A percentile compares a stretch with the other conserved stretches of the same genome.
These are phyloP conservation scores for Phyllostachys edulis DNA, from an alignment of 176 grass and related monocot species.

Conservation along the genomic window DNA sequence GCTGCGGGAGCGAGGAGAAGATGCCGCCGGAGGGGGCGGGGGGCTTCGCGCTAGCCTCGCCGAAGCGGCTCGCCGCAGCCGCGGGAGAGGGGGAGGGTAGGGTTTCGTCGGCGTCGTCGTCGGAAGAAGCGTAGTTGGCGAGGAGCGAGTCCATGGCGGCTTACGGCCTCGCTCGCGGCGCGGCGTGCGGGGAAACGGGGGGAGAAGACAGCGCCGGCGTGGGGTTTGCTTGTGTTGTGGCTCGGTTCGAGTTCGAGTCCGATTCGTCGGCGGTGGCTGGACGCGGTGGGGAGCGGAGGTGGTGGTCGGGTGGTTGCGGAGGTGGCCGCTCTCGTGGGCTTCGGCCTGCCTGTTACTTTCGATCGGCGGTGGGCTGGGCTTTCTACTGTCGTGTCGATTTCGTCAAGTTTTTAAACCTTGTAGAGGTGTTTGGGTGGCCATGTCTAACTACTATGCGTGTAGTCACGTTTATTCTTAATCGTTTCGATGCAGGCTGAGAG, in stretches of 20 bases:
- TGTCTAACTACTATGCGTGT: no score
- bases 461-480: no score
- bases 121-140: conserved; percentile 87
- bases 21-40: conserved; percentile 28
- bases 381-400: no score
- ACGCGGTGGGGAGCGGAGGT: not conserved
- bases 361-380: not conserved
- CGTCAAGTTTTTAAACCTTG: not conserved
- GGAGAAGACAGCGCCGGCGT: not conserved
- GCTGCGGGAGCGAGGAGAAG: conserved; percentile 58
- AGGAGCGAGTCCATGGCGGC: conserved; percentile 82
- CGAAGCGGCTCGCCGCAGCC: not conserved
- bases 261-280: conserved; percentile 9
- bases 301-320: not conserved
- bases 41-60: conserved; percentile 22
- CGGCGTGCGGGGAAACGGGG: not conserved
- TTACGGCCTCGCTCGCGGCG: not conserved
- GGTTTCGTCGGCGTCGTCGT: conserved; percentile 54
- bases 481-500: no score
- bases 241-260: not conserved
- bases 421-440: no score
- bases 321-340: not conserved
- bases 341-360: not conserved
- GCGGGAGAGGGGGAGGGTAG: not conserved
- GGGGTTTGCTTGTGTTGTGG: not conserved